Evolutionary conservation across 805 yeast species (phyloP).

Genomic region (Wickerhamomyces canadensis): DNA sequence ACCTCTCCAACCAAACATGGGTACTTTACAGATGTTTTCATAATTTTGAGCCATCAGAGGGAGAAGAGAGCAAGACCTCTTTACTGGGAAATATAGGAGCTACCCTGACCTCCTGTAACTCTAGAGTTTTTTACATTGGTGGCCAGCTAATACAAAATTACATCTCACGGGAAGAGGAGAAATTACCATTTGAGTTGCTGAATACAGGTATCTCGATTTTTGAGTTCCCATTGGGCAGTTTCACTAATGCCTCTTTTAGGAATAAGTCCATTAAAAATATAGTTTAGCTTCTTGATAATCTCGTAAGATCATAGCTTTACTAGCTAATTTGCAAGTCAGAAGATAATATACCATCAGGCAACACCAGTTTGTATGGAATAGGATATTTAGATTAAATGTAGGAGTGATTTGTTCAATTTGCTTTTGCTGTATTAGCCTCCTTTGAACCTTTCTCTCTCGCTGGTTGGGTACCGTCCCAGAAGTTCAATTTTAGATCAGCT

Average conservation of each 20-base stretch:
- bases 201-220: constrained; percentile 2
- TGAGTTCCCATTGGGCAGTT: constrained; percentile 10
- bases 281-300: too few relatives aligned
- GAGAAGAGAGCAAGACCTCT: not conserved
- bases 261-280: too few relatives aligned
- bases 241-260: not conserved
- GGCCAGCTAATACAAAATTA: constrained; percentile 12
- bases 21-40: constrained; percentile 9
- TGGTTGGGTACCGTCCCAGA: too few relatives aligned
- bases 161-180: not conserved
- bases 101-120: constrained; percentile 6
- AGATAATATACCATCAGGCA: too few relatives aligned
- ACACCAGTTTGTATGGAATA: too few relatives aligned
- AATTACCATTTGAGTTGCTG: constrained; percentile 1
- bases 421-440: too few relatives aligned
- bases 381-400: too few relatives aligned
- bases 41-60: constrained; percentile 1
- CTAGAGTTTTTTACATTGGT: constrained; percentile 13
- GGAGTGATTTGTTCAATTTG: too few relatives aligned
- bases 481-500: too few relatives aligned
- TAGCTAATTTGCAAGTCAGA: too few relatives aligned
- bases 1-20: constrained; percentile 15
- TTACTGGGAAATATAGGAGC: constrained; percentile 9
- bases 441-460: too few relatives aligned
- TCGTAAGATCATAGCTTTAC: too few relatives aligned